Conservation (phyloP, 495 filamentous ascomycete species). For the Astrothelium macrocarpum region DNA sequence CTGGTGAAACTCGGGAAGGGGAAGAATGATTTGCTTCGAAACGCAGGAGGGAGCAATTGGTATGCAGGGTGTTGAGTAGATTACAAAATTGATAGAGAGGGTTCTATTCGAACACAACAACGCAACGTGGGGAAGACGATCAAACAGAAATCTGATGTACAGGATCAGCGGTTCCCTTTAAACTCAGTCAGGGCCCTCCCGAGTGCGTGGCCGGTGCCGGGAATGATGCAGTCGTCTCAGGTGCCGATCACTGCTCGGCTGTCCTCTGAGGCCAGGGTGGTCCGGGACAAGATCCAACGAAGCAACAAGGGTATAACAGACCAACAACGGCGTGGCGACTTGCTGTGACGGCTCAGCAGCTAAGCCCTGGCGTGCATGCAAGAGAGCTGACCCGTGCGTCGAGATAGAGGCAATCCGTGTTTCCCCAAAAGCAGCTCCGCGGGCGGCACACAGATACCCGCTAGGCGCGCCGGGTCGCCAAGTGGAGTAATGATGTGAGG, state of each 20-base stretch:
- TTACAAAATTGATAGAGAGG: not conserved
- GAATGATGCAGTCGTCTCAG: constrained; percentile 8
- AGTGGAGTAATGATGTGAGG: not conserved
- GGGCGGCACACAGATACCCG: not conserved
- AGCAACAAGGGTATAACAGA: constrained; percentile 2
- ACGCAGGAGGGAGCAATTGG: not conserved
- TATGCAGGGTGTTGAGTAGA: constrained; percentile 2
- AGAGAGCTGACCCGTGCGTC: not conserved
- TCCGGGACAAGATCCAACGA: constrained; percentile 1
- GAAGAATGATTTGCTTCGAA: not conserved
- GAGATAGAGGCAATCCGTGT: not conserved
- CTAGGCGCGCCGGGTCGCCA: not conserved
- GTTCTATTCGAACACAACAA: not conserved
- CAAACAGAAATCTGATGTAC: constrained; percentile 7
- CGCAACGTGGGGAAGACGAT: constrained; percentile 6
- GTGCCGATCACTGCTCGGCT: constrained; percentile 6
- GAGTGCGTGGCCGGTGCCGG: constrained; percentile 6
- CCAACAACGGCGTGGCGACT: constrained; percentile 7
- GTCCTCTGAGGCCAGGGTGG: constrained; percentile 2
- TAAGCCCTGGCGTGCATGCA: constrained; percentile 2
- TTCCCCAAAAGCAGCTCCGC: not conserved
- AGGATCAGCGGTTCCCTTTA: constrained; percentile 6
- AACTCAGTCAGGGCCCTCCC: constrained; percentile 1
- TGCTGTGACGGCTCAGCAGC: constrained; percentile 3
- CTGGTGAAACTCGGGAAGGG: not conserved